A percentile compares a stretch with the other conserved stretches of the same genome.
These are phyloP conservation scores for Priceomyces fermenticarens DNA, from an alignment of 805 yeast species.

Conservation along the genomic window DNA sequence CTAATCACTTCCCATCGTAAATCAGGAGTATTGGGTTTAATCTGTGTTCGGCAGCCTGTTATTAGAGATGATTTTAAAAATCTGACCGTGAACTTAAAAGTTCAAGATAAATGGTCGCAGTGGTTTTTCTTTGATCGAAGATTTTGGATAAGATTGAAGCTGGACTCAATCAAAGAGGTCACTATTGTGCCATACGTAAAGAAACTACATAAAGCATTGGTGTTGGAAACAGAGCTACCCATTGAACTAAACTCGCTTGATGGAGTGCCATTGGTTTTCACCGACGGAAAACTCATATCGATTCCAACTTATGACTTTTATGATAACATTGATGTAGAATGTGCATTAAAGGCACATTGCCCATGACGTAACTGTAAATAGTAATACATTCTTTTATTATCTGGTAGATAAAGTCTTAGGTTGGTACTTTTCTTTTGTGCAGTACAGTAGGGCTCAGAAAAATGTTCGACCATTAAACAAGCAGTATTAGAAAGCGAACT, in stretches of 20 bases:
- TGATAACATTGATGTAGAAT: slow-evolving; percentile 11
- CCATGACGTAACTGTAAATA: slow-evolving; percentile 3
- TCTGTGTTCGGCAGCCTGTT: slow-evolving; percentile 21
- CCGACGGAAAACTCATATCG: slow-evolving; percentile 1
- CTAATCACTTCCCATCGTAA: slow-evolving; percentile 8
- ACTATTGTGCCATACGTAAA: slow-evolving; percentile 15
- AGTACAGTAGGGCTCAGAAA: background rate
- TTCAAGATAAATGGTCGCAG: slow-evolving; percentile 15
- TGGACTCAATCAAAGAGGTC: background rate
- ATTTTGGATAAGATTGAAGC: slow-evolving; percentile 30
- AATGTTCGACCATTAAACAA: no score
- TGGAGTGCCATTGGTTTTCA: slow-evolving; percentile 9
- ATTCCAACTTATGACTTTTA: slow-evolving; percentile 14
- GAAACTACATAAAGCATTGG: slow-evolving; percentile 5
- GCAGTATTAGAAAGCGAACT: no score
- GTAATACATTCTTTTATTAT: background rate
- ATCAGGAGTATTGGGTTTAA: slow-evolving; percentile 6
- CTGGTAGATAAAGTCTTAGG: no score
- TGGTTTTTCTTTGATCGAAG: slow-evolving; percentile 40
- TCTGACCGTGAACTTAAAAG: background rate
- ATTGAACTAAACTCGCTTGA: background rate
- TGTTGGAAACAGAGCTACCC: background rate
- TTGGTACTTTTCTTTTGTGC: background rate
- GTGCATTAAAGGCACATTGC: slow-evolving; percentile 6
- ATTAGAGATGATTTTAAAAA: slow-evolving; percentile 9